These are phyloP conservation scores for Leccinum cinnamomeum DNA, from an alignment of 1,284 basidiomycete species.

Conservation along the genomic window DNA sequence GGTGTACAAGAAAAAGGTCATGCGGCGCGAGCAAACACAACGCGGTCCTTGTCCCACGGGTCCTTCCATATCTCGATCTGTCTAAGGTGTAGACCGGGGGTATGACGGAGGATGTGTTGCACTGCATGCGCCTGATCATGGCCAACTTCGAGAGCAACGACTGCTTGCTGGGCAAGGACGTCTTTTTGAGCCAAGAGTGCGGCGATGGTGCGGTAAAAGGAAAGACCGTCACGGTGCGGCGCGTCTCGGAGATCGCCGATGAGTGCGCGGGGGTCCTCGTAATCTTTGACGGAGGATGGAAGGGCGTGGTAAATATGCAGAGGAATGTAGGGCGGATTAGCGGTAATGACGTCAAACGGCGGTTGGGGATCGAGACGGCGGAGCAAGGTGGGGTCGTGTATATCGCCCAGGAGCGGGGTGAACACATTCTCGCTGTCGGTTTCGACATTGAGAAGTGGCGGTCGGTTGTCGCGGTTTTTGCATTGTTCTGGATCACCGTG, in stretches of 20 bases:
- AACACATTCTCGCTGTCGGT: constrained; percentile 43
- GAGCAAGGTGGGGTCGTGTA: constrained; percentile 42
- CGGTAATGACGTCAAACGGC: constrained; percentile 77
- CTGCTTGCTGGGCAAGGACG: constrained; percentile 48
- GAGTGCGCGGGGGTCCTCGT: constrained; percentile 80
- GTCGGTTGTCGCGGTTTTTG: background rate
- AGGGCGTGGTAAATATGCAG: constrained; percentile 62
- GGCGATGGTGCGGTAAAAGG: constrained; percentile 78
- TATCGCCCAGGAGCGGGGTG: constrained; percentile 46
- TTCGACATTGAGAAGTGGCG: background rate
- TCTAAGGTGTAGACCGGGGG: constrained; percentile 43
- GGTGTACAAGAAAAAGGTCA: constrained; percentile 8
- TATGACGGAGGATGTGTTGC: constrained; percentile 50
- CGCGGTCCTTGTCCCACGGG: constrained; percentile 70
- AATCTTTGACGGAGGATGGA: constrained; percentile 66
- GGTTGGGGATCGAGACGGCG: constrained; percentile 35
- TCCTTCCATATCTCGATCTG: constrained; percentile 77
- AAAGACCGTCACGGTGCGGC: constrained; percentile 53
- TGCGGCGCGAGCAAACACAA: constrained; percentile 50
- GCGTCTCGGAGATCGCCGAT: constrained; percentile 60
- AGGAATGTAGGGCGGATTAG: constrained; percentile 94
- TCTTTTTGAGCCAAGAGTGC: constrained; percentile 49
- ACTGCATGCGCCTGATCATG: constrained; percentile 69
- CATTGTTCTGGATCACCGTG: background rate
- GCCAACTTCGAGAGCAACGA: constrained; percentile 82